These are phyloP conservation scores for Leptosphaerulina australis DNA, from an alignment of 2,329 filamentous ascomycete genomes.

Conservation along the genomic window DNA sequence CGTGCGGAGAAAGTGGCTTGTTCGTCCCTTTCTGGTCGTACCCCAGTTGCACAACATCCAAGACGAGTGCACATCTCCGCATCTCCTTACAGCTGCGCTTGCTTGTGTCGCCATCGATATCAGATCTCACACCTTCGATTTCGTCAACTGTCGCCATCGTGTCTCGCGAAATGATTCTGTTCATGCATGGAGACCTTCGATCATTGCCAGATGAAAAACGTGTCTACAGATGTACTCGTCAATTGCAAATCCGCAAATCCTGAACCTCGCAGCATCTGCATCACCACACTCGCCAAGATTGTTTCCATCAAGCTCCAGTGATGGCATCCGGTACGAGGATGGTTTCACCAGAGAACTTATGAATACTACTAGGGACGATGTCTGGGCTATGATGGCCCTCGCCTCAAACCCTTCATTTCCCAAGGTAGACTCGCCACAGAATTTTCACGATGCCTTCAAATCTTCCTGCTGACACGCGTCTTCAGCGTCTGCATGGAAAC, in stretches of 20 bases:
- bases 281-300: not conserved
- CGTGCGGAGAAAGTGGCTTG: constrained; percentile 28
- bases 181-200: constrained; percentile 1
- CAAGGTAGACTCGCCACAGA: constrained; percentile 25
- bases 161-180: constrained; percentile 12
- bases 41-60: constrained; percentile 20
- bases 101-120: constrained; percentile 28
- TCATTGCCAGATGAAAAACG: not conserved
- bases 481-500: constrained; percentile 29
- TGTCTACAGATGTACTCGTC: not conserved
- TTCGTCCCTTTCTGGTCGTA: constrained; percentile 17
- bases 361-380: not conserved
- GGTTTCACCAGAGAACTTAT: not conserved
- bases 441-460: constrained; percentile 28
- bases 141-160: constrained; percentile 29
- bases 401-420: constrained; percentile 4
- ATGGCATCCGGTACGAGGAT: not conserved
- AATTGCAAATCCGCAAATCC: not conserved
- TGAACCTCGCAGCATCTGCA: not conserved
- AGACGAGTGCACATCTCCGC: constrained; percentile 22
- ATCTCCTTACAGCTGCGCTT: constrained; percentile 20
- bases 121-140: constrained; percentile 31
- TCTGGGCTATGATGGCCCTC: not conserved
- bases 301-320: not conserved
- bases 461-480: constrained; percentile 26